Base-by-base conservation (phyloP, 2,329 filamentous ascomycete species). In the Shiraia bambusicola region DNA sequence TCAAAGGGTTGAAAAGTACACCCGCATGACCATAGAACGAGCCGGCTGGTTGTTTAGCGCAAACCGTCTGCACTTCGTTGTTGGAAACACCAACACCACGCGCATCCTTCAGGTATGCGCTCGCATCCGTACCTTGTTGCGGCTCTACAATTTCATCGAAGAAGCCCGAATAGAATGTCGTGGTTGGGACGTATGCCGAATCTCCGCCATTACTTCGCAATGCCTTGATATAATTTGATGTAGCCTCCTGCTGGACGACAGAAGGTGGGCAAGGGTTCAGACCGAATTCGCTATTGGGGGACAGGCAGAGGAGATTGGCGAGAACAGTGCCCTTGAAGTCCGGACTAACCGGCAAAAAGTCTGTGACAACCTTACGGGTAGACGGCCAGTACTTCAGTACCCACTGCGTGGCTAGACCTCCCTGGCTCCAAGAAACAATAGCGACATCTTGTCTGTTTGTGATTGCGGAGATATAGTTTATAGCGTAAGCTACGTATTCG, bases 311-410 rank as follows among this genome's bases (percentile, higher is more conserved):
- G 1, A 13, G 40, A 32, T 70, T 63, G 13, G 68, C 70, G 2
- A 71, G 40, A 1, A 68, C 36, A 0, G 75, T 77, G 32, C 77
- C 77, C 39, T 73, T 70, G 53, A 78, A 82, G 51, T 80, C 78
- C 4, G 77, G 70, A 8, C 72, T 75, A 33, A 81, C 67, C 31
- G 74, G 70, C 28, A 82, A 68, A 56, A 78, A 73, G 55, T 81
- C 73, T n/a, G 67, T 67, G 2, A 76, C 69, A 1, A 66, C 61
- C 2, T 47, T 49, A 3, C 72, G 70, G 1, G 74, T 76, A 1
- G 72, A 76, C 0, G 76, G 76, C 75, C 75, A 81, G 66, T 79
- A 81, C 49, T 80, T 80, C 48, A 79, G 65, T 0, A 74, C 76
- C 80, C 79, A 82, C 56, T 82, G 79, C 0, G 73, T 67, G 43